Percentiles rank a stretch among this genome's conserved stretches.
Evolutionary conservation across 1,139 yeast genomes (phyloP).

Genomic region (Geotrichum siamense): DNA sequence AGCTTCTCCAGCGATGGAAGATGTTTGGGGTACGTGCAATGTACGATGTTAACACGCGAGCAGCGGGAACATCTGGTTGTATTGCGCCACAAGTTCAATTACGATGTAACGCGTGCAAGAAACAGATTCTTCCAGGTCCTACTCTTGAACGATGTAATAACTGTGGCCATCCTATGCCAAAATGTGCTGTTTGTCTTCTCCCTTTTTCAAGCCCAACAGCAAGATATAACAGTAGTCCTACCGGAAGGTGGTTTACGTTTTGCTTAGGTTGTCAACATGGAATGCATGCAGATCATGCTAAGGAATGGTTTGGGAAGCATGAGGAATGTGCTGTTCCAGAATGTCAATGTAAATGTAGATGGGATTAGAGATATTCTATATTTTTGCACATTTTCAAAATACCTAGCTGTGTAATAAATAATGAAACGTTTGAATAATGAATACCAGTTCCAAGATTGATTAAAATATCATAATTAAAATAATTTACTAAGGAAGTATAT

Average conservation of each 20-base stretch:
- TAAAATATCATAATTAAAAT: too few relatives aligned
- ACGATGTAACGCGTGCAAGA: constrained; percentile 73
- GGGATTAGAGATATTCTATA: constrained; percentile 1
- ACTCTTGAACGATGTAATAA: constrained; percentile 52
- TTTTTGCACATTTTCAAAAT: too few relatives aligned
- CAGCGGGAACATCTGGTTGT: constrained; percentile 42
- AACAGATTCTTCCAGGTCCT: constrained; percentile 6
- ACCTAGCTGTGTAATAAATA: too few relatives aligned
- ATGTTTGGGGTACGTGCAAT: constrained; percentile 70
- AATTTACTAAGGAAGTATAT: too few relatives aligned
- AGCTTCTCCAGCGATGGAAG: constrained; percentile 78
- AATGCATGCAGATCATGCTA: constrained; percentile 90
- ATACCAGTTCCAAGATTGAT: too few relatives aligned
- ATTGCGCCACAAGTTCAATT: constrained; percentile 69
- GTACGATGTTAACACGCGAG: constrained; percentile 55
- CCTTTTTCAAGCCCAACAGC: constrained; percentile 47
- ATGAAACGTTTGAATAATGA: too few relatives aligned
- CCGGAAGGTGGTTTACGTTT: constrained; percentile 64
- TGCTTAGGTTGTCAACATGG: constrained; percentile 91
- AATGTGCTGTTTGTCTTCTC: constrained; percentile 82
- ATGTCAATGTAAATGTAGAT: constrained; percentile 72
- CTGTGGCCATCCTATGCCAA: constrained; percentile 83
- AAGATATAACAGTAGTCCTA: constrained; percentile 17
- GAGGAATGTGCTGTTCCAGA: constrained; percentile 91
- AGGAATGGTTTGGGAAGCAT: constrained; percentile 88